Percentiles rank a stretch among this genome's conserved stretches.
Evolutionary conservation across 495 filamentous ascomycete genomes (phyloP).

Genomic region (Penicillium steckii): DNA sequence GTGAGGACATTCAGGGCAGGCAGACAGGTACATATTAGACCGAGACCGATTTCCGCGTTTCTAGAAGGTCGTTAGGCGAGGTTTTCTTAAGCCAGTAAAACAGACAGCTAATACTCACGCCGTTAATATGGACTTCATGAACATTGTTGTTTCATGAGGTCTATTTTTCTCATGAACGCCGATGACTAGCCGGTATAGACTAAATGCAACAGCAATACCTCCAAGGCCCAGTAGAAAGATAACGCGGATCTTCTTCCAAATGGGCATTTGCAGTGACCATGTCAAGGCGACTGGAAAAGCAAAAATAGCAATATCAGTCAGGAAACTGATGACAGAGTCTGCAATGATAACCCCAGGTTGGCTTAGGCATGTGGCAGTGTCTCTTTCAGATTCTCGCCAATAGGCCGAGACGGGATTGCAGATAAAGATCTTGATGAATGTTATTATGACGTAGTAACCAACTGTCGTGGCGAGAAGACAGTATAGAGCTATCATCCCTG

Average conservation of each 20-base stretch:
- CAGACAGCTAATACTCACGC: background rate
- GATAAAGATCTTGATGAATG: slow-evolving; percentile 29
- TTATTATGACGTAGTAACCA: slow-evolving; percentile 25
- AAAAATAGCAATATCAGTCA: slow-evolving; percentile 32
- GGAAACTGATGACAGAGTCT: slow-evolving; percentile 28
- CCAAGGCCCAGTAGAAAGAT: slow-evolving; percentile 27
- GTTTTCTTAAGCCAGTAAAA: too few relatives aligned
- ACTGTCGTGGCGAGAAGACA: slow-evolving; percentile 28
- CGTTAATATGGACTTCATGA: slow-evolving; percentile 7
- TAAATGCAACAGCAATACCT: slow-evolving; percentile 27
- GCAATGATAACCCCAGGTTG: slow-evolving; percentile 28
- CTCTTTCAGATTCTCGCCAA: slow-evolving; percentile 13
- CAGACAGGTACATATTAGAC: slow-evolving; percentile 6
- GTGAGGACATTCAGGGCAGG: slow-evolving; percentile 2
- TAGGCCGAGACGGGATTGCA: slow-evolving; percentile 27
- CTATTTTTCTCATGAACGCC: slow-evolving; percentile 17
- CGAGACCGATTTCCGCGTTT: slow-evolving; percentile 5
- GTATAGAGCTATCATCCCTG: slow-evolving; percentile 20
- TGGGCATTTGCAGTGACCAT: slow-evolving; percentile 29
- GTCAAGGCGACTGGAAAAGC: slow-evolving; percentile 28
- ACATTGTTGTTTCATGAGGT: slow-evolving; percentile 17
- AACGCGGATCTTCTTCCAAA: slow-evolving; percentile 27
- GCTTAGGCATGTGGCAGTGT: slow-evolving; percentile 17
- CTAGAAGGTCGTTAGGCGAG: background rate
- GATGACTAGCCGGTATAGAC: slow-evolving; percentile 28